Conservation (phyloP, 768 basidiomycete species). For the Tylopilus plumbeoviolaceoides region DNA sequence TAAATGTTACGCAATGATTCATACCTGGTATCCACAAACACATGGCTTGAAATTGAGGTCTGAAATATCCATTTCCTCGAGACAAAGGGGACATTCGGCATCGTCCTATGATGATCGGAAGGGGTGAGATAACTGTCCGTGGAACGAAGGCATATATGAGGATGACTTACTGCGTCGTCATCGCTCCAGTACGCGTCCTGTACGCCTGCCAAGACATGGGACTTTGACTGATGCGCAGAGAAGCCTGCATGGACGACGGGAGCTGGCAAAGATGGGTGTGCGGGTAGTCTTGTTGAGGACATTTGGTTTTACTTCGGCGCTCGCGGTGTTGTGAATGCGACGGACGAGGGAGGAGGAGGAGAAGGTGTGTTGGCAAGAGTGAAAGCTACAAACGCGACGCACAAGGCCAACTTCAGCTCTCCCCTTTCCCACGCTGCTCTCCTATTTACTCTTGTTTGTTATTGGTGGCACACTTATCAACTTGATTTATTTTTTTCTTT, state of each 20-base stretch:
- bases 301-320: slow-evolving; percentile 26
- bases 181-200: slow-evolving; percentile 98
- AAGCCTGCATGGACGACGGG: slow-evolving; percentile 70
- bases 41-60: slow-evolving; percentile 99
- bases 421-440: slow-evolving; percentile 19
- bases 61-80: slow-evolving; percentile 98
- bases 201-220: slow-evolving; percentile 81
- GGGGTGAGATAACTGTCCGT: slow-evolving; percentile 13
- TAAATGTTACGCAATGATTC: slow-evolving; percentile 14
- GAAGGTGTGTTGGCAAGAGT: slow-evolving; percentile 8
- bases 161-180: slow-evolving; percentile 68
- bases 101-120: slow-evolving; percentile 65
- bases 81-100: slow-evolving; percentile 95
- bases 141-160: slow-evolving; percentile 1
- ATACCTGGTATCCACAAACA: slow-evolving; percentile 95
- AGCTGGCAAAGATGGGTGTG: slow-evolving; percentile 64
- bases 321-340: slow-evolving; percentile 1
- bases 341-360: slow-evolving; percentile 19
- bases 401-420: slow-evolving; percentile 20
- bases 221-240: slow-evolving; percentile 75
- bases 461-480: slow-evolving; percentile 3
- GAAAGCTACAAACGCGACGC: slow-evolving; percentile 23
- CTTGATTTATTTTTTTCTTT: not conserved
- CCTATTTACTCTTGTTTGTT: slow-evolving; percentile 22
- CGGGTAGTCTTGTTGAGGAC: slow-evolving; percentile 54